A percentile compares a stretch with the other conserved stretches of the same genome.
phyloP scores from a whole-genome alignment of 768 basidiomycete species.

The Tremella yokohamensis region DNA sequence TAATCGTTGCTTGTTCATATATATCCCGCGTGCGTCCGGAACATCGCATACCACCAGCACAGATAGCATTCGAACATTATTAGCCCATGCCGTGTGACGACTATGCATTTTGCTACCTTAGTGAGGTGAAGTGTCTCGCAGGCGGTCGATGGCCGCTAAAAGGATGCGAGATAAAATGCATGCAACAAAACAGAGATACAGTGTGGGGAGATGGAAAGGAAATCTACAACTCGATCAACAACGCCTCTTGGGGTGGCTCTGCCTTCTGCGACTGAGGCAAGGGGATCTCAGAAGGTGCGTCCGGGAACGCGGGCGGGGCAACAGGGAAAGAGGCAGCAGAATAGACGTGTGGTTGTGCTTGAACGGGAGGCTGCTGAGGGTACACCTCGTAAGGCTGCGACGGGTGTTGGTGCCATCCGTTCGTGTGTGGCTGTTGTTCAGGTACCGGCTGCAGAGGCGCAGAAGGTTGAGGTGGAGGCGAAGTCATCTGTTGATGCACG shows the following conservation, averaged over 20 bases:
- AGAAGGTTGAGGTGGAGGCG: neutral
- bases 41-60: too few relatives aligned
- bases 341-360: constrained; percentile 23
- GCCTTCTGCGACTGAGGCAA: constrained; percentile 20
- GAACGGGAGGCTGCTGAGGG: constrained; percentile 5
- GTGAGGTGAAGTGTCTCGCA: too few relatives aligned
- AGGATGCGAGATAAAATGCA: too few relatives aligned
- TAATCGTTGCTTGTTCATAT: too few relatives aligned
- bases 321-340: constrained; percentile 34
- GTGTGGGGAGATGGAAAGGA: too few relatives aligned
- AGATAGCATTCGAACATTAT: too few relatives aligned
- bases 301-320: constrained; percentile 46
- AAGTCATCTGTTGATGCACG: neutral
- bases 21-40: too few relatives aligned
- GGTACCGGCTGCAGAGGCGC: constrained; percentile 7
- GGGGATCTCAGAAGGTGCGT: constrained; percentile 35
- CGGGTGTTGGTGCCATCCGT: constrained; percentile 14
- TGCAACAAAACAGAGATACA: too few relatives aligned
- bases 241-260: constrained; percentile 41
- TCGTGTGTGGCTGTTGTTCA: constrained; percentile 14
- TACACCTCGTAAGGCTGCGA: constrained; percentile 13
- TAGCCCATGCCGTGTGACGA: too few relatives aligned
- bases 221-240: constrained; percentile 45
- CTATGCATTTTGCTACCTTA: too few relatives aligned
- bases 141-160: too few relatives aligned